A percentile compares a stretch with the other conserved stretches of the same genome.
phyloP scores from a whole-genome alignment of 305 asterid genomes.

The Salvia sclarea region DNA sequence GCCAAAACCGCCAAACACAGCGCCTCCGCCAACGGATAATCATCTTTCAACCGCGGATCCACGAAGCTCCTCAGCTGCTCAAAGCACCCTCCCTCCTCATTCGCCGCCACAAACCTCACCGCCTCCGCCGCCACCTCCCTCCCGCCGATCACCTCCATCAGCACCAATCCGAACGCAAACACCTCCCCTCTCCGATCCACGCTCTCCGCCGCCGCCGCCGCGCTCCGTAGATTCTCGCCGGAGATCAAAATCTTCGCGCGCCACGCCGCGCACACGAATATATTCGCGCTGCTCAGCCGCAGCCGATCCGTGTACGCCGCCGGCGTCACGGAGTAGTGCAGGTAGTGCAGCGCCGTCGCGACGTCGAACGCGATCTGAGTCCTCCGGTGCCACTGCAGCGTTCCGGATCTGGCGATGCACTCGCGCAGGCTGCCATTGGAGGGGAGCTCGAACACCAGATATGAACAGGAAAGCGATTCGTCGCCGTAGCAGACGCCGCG shows the following conservation, averaged over 20 bases:
- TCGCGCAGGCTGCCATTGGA: slow-evolving; percentile 60
- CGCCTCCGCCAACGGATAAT: slow-evolving; percentile 74
- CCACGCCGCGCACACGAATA: slow-evolving; percentile 56
- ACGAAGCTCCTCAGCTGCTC: slow-evolving; percentile 60
- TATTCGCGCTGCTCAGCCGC: slow-evolving; percentile 41
- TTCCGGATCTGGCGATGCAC: slow-evolving; percentile 31
- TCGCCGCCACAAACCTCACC: slow-evolving; percentile 32
- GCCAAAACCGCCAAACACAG: slow-evolving; percentile 70
- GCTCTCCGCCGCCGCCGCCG: slow-evolving; percentile 33
- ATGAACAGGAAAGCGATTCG: slow-evolving; percentile 39
- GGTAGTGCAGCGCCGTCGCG: slow-evolving; percentile 50
- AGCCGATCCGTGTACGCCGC: slow-evolving; percentile 44
- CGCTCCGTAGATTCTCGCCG: slow-evolving; percentile 26
- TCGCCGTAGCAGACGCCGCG: slow-evolving; percentile 65
- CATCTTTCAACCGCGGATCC: slow-evolving; percentile 63
- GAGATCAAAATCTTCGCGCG: slow-evolving; percentile 64
- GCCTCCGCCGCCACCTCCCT: slow-evolving; percentile 46
- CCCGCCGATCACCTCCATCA: slow-evolving; percentile 61
- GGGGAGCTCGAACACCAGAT: slow-evolving; percentile 64
- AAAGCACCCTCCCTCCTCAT: slow-evolving; percentile 69
- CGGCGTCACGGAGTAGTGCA: slow-evolving; percentile 63
- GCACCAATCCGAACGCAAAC: slow-evolving; percentile 58
- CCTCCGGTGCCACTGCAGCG: slow-evolving; percentile 53
- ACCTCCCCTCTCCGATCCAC: slow-evolving; percentile 43
- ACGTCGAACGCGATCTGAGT: slow-evolving; percentile 51